Percentiles rank a stretch among this genome's conserved stretches.
These are phyloP conservation scores for Solanum appendiculatum DNA, from an alignment of 257 asterid genomes.

Conservation along the genomic window DNA sequence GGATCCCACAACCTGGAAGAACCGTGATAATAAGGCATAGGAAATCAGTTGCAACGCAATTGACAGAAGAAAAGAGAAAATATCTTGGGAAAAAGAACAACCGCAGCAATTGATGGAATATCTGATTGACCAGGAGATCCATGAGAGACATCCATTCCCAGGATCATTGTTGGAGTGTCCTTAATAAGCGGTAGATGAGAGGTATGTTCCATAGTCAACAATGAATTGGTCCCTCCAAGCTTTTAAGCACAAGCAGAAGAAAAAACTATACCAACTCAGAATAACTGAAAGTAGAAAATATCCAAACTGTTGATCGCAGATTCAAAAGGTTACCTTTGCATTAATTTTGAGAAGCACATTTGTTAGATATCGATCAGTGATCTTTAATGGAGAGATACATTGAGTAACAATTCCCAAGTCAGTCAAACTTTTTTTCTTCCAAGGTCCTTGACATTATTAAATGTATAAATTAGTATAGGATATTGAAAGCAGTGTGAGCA, in stretches of 20 bases:
- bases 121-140: slow-evolving; percentile 85
- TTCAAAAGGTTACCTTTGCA: slow-evolving; percentile 49
- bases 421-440: slow-evolving; percentile 78
- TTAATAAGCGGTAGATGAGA: slow-evolving; percentile 39
- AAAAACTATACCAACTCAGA: not conserved
- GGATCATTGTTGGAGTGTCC: slow-evolving; percentile 79
- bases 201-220: slow-evolving; percentile 64
- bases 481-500: not conserved
- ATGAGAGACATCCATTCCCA: slow-evolving; percentile 96
- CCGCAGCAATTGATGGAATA: slow-evolving; percentile 92
- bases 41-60: not conserved
- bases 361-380: slow-evolving; percentile 69
- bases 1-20: slow-evolving; percentile 82
- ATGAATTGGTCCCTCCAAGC: slow-evolving; percentile 92
- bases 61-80: not conserved
- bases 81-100: slow-evolving; percentile 22
- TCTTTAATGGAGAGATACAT: slow-evolving; percentile 68
- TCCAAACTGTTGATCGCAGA: not conserved
- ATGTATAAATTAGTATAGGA: not conserved
- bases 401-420: slow-evolving; percentile 70
- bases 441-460: slow-evolving; percentile 56
- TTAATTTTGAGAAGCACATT: slow-evolving; percentile 91
- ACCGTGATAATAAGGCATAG: not conserved
- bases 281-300: not conserved
- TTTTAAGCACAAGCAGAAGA: slow-evolving; percentile 11